Conservation (phyloP, 78 protist genomes). For the Tieghemostelium lacteum region DNA sequence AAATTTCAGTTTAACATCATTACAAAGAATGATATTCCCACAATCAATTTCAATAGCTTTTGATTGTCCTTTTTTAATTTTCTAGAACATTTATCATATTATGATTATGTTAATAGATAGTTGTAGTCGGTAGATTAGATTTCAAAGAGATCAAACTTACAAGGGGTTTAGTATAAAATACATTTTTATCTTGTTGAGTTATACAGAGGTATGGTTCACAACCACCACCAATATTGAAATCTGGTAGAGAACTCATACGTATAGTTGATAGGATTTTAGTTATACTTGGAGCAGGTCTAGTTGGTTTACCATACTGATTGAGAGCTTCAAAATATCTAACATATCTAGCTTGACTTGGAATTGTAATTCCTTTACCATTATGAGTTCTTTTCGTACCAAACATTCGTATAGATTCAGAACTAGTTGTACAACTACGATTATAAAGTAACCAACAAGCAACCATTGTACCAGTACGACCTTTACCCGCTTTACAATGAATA, state of each 20-base stretch:
- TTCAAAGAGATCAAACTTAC: slow-evolving; percentile 20
- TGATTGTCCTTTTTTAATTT: slow-evolving; percentile 48
- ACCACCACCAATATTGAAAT: slow-evolving; percentile 40
- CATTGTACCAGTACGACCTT: slow-evolving; percentile 76
- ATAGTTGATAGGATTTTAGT: slow-evolving; percentile 29
- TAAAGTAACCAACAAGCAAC: slow-evolving; percentile 66
- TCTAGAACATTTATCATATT: slow-evolving; percentile 18
- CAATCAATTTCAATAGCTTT: slow-evolving; percentile 47
- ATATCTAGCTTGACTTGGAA: slow-evolving; percentile 88
- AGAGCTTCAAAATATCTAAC: slow-evolving; percentile 80
- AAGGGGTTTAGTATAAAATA: slow-evolving; percentile 64
- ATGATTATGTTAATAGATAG: too few species aligned
- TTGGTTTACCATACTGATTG: slow-evolving; percentile 59
- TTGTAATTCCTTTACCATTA: slow-evolving; percentile 87
- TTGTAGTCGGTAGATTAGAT: background rate
- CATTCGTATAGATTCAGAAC: slow-evolving; percentile 65
- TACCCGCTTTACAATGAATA: slow-evolving; percentile 85
- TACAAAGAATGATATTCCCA: slow-evolving; percentile 45
- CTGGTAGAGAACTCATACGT: slow-evolving; percentile 28
- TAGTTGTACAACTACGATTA: slow-evolving; percentile 57
- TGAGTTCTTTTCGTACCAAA: slow-evolving; percentile 77
- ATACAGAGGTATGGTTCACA: slow-evolving; percentile 51
- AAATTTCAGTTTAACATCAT: slow-evolving; percentile 57
- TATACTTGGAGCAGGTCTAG: slow-evolving; percentile 23
- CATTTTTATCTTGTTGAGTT: slow-evolving; percentile 63